phyloP scores from a whole-genome alignment of 23 red algal species.

The Gracilaria gracilis region DNA sequence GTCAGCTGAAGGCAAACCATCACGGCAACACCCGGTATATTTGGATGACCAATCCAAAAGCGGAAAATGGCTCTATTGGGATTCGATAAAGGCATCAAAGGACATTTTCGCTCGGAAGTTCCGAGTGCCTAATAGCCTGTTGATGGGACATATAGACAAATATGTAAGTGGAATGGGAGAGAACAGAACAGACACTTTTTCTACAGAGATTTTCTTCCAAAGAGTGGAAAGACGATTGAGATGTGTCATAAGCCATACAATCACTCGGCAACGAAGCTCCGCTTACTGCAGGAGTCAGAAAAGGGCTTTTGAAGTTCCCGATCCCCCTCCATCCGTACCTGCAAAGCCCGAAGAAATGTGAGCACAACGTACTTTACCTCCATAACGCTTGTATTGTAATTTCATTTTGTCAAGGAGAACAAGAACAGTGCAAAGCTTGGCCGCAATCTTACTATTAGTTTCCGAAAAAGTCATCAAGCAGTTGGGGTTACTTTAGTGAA shows the following conservation, averaged over 20 bases:
- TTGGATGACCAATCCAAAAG: slow-evolving; percentile 49
- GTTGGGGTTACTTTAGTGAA: too few species aligned
- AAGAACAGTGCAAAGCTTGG: too few species aligned
- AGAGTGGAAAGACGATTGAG: not conserved
- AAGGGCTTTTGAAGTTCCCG: not conserved
- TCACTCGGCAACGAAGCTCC: not conserved
- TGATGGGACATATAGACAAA: slow-evolving; percentile 66
- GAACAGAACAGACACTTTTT: too few species aligned
- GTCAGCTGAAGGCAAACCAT: not conserved
- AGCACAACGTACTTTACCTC: too few species aligned
- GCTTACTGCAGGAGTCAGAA: not conserved
- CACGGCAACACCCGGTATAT: slow-evolving; percentile 54
- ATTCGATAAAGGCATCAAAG: slow-evolving; percentile 10
- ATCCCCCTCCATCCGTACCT: not conserved
- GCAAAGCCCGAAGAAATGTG: not conserved
- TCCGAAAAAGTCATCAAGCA: too few species aligned
- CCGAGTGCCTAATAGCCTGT: slow-evolving; percentile 19
- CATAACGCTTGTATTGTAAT: too few species aligned
- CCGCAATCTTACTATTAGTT: too few species aligned
- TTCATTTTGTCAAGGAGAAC: too few species aligned
- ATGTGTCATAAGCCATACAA: not conserved
- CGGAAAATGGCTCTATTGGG: slow-evolving; percentile 42
- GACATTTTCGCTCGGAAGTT: slow-evolving; percentile 67
- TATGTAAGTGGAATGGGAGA: slow-evolving; percentile 39
- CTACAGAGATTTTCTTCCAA: not conserved